Conservation (phyloP, 306 rosid genomes). For the Prunus salicina region DNA sequence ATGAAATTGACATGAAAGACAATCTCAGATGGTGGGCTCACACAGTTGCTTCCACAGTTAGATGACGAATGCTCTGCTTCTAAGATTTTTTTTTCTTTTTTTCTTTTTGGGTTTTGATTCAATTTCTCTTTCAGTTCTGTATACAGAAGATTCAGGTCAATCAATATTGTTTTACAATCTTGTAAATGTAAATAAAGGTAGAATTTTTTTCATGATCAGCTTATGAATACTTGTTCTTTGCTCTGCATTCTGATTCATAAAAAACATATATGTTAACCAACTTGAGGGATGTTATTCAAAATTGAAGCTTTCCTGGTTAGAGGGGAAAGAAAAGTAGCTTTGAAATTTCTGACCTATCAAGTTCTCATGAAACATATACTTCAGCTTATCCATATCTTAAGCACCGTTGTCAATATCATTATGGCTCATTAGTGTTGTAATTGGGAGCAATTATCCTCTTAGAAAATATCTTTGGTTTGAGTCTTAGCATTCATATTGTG, state of each 20-base stretch:
- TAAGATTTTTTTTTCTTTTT: background rate
- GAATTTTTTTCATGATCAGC: background rate
- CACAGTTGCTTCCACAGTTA: slow-evolving; percentile 71
- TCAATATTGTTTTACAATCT: background rate
- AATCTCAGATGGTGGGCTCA: slow-evolving; percentile 85
- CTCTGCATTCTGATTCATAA: background rate
- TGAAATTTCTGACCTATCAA: background rate
- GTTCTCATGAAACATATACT: background rate
- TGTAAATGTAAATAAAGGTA: slow-evolving; percentile 15
- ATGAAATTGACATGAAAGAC: slow-evolving; percentile 64
- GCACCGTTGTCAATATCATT: background rate
- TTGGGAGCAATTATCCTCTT: rapidly evolving
- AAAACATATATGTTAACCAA: background rate
- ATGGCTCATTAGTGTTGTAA: rapidly evolving
- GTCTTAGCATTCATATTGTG: too few species aligned
- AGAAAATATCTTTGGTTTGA: rapidly evolving
- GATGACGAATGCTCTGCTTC: slow-evolving; percentile 26
- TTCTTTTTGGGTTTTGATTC: background rate
- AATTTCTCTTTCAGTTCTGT: background rate
- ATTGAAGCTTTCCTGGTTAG: background rate
- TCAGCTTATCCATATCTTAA: background rate
- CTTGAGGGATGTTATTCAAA: background rate
- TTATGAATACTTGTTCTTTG: background rate
- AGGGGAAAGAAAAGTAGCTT: background rate
- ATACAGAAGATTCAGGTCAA: background rate